These are phyloP conservation scores for Akanthomyces dipterigenus DNA, from an alignment of 2,329 filamentous ascomycete species.

Conservation along the genomic window DNA sequence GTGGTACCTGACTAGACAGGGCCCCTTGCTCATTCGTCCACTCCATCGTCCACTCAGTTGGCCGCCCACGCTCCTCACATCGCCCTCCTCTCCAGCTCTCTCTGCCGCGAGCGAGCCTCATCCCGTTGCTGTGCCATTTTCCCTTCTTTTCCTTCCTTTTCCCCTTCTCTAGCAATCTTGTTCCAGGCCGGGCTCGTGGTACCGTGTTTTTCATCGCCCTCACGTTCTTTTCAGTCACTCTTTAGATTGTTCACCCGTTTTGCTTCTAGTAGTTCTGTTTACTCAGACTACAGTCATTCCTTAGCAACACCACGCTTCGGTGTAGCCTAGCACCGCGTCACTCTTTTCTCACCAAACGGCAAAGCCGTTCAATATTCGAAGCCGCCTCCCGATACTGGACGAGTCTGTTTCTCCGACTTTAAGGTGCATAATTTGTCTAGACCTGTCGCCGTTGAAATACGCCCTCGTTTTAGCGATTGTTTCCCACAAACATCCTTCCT, in stretches of 20 bases:
- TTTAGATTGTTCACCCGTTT: background rate
- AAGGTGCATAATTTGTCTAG: background rate
- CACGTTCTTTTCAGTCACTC: constrained; percentile 9
- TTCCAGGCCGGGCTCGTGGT: constrained; percentile 11
- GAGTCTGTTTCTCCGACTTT: background rate
- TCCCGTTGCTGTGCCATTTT: background rate
- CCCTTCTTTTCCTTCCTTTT: background rate
- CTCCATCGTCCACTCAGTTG: background rate
- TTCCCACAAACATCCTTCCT: constrained; percentile 1
- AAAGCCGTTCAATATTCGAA: background rate
- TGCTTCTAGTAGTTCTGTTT: constrained; percentile 1
- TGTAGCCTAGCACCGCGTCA: constrained; percentile 5
- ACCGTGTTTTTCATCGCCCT: background rate
- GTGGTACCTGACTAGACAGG: background rate
- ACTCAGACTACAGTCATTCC: constrained; percentile 10
- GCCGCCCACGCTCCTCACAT: background rate
- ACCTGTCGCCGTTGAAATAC: background rate
- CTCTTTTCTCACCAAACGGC: constrained; percentile 3
- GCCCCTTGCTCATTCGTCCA: background rate
- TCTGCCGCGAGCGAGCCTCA: constrained; percentile 4
- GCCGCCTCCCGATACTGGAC: background rate
- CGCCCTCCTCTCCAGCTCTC: background rate
- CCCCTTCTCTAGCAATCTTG: constrained; percentile 8
- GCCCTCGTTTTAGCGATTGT: background rate
- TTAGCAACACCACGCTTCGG: background rate